These are phyloP conservation scores for Vaccinium macrocarpon DNA, from an alignment of 148 eudicot genomes.

Conservation along the genomic window DNA sequence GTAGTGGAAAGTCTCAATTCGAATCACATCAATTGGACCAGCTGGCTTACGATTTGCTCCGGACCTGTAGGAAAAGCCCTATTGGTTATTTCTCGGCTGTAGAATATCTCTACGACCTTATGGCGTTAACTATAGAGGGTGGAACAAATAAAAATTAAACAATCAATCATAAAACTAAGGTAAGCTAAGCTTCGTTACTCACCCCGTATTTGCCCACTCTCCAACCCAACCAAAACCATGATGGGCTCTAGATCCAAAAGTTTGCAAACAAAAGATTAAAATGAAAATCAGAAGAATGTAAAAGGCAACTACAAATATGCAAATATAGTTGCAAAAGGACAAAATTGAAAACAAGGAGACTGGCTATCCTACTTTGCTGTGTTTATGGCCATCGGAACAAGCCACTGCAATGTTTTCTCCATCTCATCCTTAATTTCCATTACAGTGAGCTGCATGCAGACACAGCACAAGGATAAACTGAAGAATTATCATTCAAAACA, in stretches of 20 bases:
- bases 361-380: constrained; percentile 64
- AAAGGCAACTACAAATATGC: not conserved
- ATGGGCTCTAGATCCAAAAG: constrained; percentile 53
- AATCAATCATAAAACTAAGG: not conserved
- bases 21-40: constrained; percentile 49
- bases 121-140: not conserved
- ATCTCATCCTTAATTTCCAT: constrained; percentile 75
- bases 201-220: constrained; percentile 93
- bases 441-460: constrained; percentile 49
- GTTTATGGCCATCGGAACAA: constrained; percentile 76
- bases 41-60: constrained; percentile 47
- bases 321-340: not conserved
- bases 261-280: constrained; percentile 16
- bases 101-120: not conserved
- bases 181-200: constrained; percentile 28
- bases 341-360: constrained; percentile 1
- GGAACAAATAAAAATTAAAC: not conserved
- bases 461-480: not conserved
- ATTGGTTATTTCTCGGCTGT: constrained; percentile 1
- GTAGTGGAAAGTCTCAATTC: constrained; percentile 75
- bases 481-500: not conserved
- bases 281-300: constrained; percentile 13
- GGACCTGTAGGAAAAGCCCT: constrained; percentile 37
- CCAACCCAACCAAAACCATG: constrained; percentile 99
- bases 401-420: constrained; percentile 87